Evolutionary conservation across 2,329 filamentous ascomycete genomes (phyloP).

Genomic region (Phoma sp.): DNA sequence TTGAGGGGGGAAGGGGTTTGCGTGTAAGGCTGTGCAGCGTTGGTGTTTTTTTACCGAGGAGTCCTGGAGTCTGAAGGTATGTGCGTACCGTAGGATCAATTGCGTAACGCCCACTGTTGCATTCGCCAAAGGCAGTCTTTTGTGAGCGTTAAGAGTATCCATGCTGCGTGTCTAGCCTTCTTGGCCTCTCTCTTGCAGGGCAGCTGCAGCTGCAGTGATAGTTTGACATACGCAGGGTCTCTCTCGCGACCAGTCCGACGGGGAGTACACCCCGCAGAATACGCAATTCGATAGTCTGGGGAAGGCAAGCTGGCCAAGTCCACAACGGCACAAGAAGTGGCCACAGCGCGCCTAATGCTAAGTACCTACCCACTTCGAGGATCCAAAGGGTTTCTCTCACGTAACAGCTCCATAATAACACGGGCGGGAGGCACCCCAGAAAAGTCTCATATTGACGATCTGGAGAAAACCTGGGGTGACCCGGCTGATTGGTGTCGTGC

Average conservation of each 20-base stretch:
- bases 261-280: neutral
- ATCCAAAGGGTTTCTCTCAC: constrained; percentile 8
- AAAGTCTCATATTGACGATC: neutral
- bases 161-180: neutral
- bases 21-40: neutral
- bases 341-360: neutral
- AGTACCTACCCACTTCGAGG: neutral
- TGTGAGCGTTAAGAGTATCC: constrained; percentile 2
- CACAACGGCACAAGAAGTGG: neutral
- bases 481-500: constrained; percentile 1
- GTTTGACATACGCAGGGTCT: neutral
- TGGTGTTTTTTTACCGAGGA: neutral
- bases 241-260: constrained; percentile 2
- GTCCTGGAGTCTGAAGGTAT: neutral
- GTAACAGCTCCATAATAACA: constrained; percentile 21
- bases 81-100: neutral
- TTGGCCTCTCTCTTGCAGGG: neutral
- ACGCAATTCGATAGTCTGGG: neutral
- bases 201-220: neutral
- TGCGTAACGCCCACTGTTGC: neutral
- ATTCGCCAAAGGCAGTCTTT: neutral
- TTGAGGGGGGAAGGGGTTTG: neutral
- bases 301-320: neutral
- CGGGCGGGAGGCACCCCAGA: constrained; percentile 15
- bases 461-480: constrained; percentile 13